Evolutionary conservation across 1,284 basidiomycete genomes (phyloP), one percentile per base, ranked within the genome.

Genomic region (Ganoderma leucocontextum): DNA sequence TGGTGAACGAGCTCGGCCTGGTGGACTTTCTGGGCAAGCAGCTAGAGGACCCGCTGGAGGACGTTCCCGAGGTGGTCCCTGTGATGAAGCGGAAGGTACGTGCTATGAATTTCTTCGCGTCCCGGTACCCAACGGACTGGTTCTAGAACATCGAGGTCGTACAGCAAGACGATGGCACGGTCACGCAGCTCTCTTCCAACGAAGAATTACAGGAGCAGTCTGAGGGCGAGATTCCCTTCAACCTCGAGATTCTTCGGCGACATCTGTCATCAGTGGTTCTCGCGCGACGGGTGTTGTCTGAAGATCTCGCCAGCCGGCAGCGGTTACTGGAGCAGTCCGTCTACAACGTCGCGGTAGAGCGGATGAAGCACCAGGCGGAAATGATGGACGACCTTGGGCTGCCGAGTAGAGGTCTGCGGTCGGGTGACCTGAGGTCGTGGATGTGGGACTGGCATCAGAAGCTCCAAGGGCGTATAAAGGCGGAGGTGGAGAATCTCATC

Each of bases 391-490:
- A 86, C 36, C 83, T 91, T 22, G 90, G 90, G 8, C 73, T 92
- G 8, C 83, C 82, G 41, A 84, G 83, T 66, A 81, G 80, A 29
- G 81, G 82, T 8, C 81, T 94, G 29, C 83, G 85, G 63, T 82
- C 85, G 41, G 82, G 80, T 36, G 86, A 88, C 68, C 81, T 98
- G 22, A 91, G 93, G 75, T 81, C 82, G 38, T 94, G 93, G 92
- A 96, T 97, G 94, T 94, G 93, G 89, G 82, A 89, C 3, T 98
- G 95, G 96, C 90, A 95, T 73, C 77, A 83, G n/a, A 86, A 86
- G 65, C 84, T 97, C 36, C 82, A 86, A 39, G 78, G 67, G 1
- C 81, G 88, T 17, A 79, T 97, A 12, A 81, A 83, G 67, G 75
- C 80, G 0, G 90, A 93, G 70, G 86, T 95, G 36, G 78, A 80